phyloP scores from a whole-genome alignment of 1,139 yeast species.

The Kluyveromyces marxianus region DNA sequence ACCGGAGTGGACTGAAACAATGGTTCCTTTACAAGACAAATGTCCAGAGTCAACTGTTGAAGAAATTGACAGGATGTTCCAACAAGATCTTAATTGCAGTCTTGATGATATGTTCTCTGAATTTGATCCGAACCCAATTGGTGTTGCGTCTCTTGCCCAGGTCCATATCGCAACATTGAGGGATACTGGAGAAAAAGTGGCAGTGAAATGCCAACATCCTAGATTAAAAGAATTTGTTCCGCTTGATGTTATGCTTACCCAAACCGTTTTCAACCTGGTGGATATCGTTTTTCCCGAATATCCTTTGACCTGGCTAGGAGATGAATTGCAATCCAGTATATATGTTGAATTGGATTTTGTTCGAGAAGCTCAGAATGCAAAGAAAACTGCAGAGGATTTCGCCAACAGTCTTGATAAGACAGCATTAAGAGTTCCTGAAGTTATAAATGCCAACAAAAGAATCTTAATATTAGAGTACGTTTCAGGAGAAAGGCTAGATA shows the following conservation, averaged over 20 bases:
- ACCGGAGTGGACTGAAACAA: slow-evolving; percentile 88
- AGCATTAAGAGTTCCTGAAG: slow-evolving; percentile 71
- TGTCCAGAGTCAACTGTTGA: slow-evolving; percentile 77
- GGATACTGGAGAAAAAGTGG: slow-evolving; percentile 63
- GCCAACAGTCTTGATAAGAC: slow-evolving; percentile 48
- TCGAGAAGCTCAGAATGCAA: slow-evolving; percentile 79
- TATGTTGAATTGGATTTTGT: slow-evolving; percentile 83
- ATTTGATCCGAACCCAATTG: slow-evolving; percentile 72
- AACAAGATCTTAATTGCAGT: slow-evolving; percentile 53
- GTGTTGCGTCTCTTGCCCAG: slow-evolving; percentile 94
- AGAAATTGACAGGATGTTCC: slow-evolving; percentile 60
- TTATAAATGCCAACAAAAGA: slow-evolving; percentile 59
- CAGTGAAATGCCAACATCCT: slow-evolving; percentile 94
- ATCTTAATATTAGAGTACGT: slow-evolving; percentile 84
- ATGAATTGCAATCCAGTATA: slow-evolving; percentile 79
- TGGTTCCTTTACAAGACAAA: slow-evolving; percentile 85
- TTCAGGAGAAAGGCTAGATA: slow-evolving; percentile 77
- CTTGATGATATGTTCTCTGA: slow-evolving; percentile 60
- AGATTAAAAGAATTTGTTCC: slow-evolving; percentile 83
- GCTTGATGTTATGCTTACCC: slow-evolving; percentile 72
- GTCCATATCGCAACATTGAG: slow-evolving; percentile 74
- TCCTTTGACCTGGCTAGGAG: slow-evolving; percentile 89
- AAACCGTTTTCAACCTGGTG: slow-evolving; percentile 66
- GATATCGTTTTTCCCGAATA: slow-evolving; percentile 84
- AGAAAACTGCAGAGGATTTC: slow-evolving; percentile 61